Conservation (phyloP, 495 filamentous ascomycete species). For the Aspergillus haitiensis region DNA sequence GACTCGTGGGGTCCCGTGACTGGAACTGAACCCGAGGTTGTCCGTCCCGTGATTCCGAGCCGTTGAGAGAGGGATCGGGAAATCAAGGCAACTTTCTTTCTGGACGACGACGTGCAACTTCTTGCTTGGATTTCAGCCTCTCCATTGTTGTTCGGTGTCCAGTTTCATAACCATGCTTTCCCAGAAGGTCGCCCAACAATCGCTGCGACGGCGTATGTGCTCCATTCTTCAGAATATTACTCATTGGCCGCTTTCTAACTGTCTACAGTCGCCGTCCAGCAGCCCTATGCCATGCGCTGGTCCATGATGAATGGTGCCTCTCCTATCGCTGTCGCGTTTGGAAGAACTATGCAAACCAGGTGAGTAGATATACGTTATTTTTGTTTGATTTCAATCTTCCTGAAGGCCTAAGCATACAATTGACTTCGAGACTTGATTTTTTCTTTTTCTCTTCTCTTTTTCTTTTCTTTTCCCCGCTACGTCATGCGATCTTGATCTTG, state of each 20-base stretch:
- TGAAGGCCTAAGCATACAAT: too few species aligned
- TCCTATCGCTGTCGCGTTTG: constrained; percentile 51
- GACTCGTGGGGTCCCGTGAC: constrained; percentile 33
- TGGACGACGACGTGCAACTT: constrained; percentile 23
- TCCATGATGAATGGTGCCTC: constrained; percentile 51
- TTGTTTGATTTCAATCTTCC: not conserved
- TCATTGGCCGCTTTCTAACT: constrained; percentile 25
- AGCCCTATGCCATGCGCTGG: constrained; percentile 49
- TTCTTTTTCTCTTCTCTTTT: not conserved
- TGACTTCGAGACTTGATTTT: not conserved
- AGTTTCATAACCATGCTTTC: constrained; percentile 57
- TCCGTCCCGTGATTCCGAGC: constrained; percentile 44
- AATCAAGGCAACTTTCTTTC: constrained; percentile 27
- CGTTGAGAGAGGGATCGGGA: constrained; percentile 29
- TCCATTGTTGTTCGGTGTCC: constrained; percentile 18
- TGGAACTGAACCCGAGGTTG: constrained; percentile 45
- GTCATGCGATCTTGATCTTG: constrained; percentile 28
- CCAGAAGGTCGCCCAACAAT: constrained; percentile 65
- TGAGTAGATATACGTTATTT: constrained; percentile 29
- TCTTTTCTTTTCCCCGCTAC: constrained; percentile 23
- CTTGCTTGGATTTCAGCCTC: constrained; percentile 16
- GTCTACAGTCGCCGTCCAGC: constrained; percentile 50
- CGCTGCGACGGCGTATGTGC: constrained; percentile 66
- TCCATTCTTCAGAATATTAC: constrained; percentile 4
- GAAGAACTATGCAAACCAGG: constrained; percentile 55